Conservation (phyloP, 2,329 filamentous ascomycete genomes). For the Colletotrichum incanum region DNA sequence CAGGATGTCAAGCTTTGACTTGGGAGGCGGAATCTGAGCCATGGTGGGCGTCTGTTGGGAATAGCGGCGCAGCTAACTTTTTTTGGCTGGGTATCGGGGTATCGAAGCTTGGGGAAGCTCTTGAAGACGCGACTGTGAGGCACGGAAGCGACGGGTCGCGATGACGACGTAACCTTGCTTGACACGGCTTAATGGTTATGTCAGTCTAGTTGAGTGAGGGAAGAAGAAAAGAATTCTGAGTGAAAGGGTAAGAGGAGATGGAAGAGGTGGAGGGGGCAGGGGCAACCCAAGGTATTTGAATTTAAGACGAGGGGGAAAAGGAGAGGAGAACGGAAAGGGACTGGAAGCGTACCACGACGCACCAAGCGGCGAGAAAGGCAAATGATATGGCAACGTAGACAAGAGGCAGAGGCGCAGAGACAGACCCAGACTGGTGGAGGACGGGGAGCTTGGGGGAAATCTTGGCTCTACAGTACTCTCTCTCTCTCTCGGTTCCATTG, state of each 20-base stretch:
- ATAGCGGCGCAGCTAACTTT: background rate
- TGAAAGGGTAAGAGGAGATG: background rate
- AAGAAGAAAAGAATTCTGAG: background rate
- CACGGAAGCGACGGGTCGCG: slow-evolving; percentile 21
- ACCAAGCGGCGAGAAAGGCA: slow-evolving; percentile 23
- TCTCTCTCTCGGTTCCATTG: slow-evolving; percentile 4
- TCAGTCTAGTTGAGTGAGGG: slow-evolving; percentile 8
- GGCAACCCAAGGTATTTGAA: slow-evolving; percentile 36
- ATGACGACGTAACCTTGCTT: slow-evolving; percentile 9
- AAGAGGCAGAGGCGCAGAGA: slow-evolving; percentile 12
- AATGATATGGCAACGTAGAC: slow-evolving; percentile 13
- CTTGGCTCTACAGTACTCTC: slow-evolving; percentile 20
- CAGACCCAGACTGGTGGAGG: slow-evolving; percentile 9
- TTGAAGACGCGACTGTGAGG: background rate
- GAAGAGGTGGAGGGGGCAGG: slow-evolving; percentile 10
- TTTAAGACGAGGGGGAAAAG: slow-evolving; percentile 6
- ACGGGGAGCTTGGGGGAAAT: slow-evolving; percentile 29
- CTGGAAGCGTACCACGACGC: slow-evolving; percentile 1
- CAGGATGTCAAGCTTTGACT: slow-evolving; percentile 48
- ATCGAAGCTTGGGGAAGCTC: slow-evolving; percentile 15
- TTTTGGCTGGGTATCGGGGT: background rate
- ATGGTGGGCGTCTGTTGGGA: slow-evolving; percentile 21
- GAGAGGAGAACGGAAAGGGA: background rate
- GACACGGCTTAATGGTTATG: background rate
- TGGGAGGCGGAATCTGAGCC: slow-evolving; percentile 31